Percentiles rank a stretch among this genome's conserved stretches.
These are phyloP conservation scores for Adansonia digitata DNA, from an alignment of 345 rosid species.

Conservation along the genomic window DNA sequence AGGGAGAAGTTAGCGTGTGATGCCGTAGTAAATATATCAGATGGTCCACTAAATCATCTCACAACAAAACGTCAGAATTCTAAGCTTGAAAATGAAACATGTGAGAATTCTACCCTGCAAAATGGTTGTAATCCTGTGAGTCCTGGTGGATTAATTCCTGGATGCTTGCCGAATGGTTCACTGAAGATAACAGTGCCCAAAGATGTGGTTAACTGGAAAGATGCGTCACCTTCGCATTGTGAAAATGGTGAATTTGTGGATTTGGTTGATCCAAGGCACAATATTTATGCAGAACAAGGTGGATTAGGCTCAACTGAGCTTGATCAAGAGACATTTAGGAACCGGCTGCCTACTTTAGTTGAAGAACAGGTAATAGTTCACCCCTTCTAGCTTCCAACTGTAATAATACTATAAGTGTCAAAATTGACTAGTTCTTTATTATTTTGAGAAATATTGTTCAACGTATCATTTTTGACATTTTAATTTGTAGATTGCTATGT, in stretches of 20 bases:
- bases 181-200: conserved; percentile 35
- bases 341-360: conserved; percentile 32
- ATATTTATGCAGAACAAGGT: conserved; percentile 23
- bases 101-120: conserved; percentile 35
- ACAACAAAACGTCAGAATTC: conserved; percentile 26
- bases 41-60: conserved; percentile 28
- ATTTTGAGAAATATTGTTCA: background rate
- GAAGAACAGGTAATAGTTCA: conserved; percentile 45
- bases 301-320: conserved; percentile 37
- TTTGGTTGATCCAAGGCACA: conserved; percentile 30
- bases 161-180: conserved; percentile 32
- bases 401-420: background rate
- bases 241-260: conserved; percentile 27
- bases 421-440: background rate
- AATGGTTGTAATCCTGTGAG: conserved; percentile 30
- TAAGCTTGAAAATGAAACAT: conserved; percentile 30
- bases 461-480: background rate
- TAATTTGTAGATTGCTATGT: too few relatives aligned
- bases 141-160: conserved; percentile 25
- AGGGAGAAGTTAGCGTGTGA: conserved; percentile 32
- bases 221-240: conserved; percentile 17
- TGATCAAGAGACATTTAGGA: conserved; percentile 28
- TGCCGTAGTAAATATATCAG: conserved; percentile 37
- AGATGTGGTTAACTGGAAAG: conserved; percentile 32
- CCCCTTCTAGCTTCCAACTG: background rate